Evolutionary conservation across 2,329 filamentous ascomycete genomes (phyloP).

Genomic region (Cladosporium halotolerans): DNA sequence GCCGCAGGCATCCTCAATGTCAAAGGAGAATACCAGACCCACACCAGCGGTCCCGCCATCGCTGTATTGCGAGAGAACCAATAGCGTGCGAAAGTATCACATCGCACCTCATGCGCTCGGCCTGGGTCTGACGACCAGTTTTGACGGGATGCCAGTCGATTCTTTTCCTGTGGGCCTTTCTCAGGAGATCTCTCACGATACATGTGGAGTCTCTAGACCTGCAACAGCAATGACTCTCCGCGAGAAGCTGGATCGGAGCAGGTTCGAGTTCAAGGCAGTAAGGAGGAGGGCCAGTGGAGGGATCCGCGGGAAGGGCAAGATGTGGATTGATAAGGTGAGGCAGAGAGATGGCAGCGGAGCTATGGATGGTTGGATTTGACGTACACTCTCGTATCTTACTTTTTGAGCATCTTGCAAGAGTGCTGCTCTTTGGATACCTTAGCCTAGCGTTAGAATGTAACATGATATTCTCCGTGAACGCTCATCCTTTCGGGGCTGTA

Average conservation of each 20-base stretch:
- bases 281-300: conserved; percentile 24
- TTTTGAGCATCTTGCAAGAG: no score
- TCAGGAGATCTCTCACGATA: neutral
- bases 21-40: neutral
- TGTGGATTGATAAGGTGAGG: conserved; percentile 7
- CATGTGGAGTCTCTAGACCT: neutral
- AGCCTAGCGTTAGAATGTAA: no score
- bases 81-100: conserved; percentile 6
- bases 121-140: conserved; percentile 20
- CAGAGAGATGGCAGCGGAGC: conserved; percentile 2
- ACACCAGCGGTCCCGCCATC: neutral
- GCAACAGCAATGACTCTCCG: conserved; percentile 21
- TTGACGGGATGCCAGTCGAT: neutral
- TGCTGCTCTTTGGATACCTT: no score
- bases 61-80: neutral
- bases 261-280: conserved; percentile 31
- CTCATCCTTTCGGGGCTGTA: no score
- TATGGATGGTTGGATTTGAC: conserved; percentile 9
- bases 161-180: neutral
- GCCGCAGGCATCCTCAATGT: neutral
- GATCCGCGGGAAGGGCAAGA: conserved; percentile 17
- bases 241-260: conserved; percentile 26
- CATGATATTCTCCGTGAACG: no score
- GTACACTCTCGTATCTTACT: no score
- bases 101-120: conserved; percentile 22